Evolutionary conservation across 768 basidiomycete genomes (phyloP).

Genomic region (Tylopilus vinaceipallidus): DNA sequence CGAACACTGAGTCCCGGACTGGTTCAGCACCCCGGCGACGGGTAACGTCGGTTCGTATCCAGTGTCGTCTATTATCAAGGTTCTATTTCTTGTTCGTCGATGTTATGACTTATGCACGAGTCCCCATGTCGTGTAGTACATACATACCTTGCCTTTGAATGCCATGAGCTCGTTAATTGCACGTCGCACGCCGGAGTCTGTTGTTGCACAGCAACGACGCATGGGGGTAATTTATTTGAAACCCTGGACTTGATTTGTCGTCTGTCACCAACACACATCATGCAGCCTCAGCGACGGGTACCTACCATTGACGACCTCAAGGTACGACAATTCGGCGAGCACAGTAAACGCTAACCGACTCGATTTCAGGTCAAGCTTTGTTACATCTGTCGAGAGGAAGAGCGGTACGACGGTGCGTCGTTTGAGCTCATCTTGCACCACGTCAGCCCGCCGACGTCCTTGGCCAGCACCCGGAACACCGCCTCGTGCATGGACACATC

Average conservation of each 20-base stretch:
- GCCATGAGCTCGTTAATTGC: constrained; percentile 3
- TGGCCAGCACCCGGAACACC: constrained; percentile 43
- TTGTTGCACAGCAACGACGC: neutral
- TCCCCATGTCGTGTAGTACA: constrained; percentile 16
- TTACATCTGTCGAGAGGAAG: constrained; percentile 80
- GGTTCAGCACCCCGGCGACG: neutral
- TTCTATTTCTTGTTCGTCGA: neutral
- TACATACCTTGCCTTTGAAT: constrained; percentile 23
- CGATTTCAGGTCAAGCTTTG: constrained; percentile 61
- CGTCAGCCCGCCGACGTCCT: neutral
- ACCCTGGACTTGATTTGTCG: too few species aligned
- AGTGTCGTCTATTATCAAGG: neutral
- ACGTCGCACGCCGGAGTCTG: neutral
- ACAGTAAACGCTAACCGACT: constrained; percentile 1
- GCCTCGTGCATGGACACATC: constrained; percentile 69
- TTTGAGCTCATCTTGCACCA: neutral
- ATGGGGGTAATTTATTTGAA: neutral
- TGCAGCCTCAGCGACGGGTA: constrained; percentile 25
- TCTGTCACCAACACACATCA: constrained; percentile 11
- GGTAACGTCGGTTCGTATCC: constrained; percentile 7
- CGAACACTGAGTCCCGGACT: constrained; percentile 40
- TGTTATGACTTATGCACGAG: constrained; percentile 4
- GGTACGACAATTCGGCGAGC: constrained; percentile 9
- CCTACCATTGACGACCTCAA: constrained; percentile 36
- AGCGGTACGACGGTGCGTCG: constrained; percentile 43